phyloP scores from a whole-genome alignment of 495 filamentous ascomycete species.

The Rhypophila decipiens region DNA sequence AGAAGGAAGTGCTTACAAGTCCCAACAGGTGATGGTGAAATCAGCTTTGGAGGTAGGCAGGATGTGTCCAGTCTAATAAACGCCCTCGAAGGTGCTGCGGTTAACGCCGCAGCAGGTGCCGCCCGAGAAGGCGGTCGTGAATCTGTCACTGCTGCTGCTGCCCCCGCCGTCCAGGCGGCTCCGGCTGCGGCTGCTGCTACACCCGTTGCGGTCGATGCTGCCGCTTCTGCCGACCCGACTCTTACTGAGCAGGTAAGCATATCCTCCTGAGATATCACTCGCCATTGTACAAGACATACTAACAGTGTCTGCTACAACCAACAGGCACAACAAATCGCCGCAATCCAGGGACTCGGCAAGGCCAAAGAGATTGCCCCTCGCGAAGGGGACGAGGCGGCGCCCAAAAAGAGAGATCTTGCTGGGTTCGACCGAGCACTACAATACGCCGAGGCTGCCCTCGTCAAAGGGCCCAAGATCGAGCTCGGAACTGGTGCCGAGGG shows the following conservation, averaged over 20 bases:
- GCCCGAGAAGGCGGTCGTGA: too few relatives aligned
- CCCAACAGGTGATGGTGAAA: conserved; percentile 58
- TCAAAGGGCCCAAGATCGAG: conserved; percentile 39
- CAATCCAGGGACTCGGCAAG: conserved; percentile 45
- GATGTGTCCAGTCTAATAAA: conserved; percentile 44
- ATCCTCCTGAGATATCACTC: too few relatives aligned
- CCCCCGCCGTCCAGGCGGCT: conserved; percentile 8
- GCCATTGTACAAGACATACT: too few relatives aligned
- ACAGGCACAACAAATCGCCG: conserved; percentile 32
- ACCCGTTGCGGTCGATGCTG: conserved; percentile 8
- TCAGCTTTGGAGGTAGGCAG: conserved; percentile 50
- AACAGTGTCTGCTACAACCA: too few relatives aligned
- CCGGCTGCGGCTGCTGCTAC: conserved; percentile 1
- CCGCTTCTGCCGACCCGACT: conserved; percentile 28
- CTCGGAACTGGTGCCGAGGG: conserved; percentile 42
- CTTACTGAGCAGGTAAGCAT: conserved; percentile 31
- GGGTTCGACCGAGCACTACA: conserved; percentile 45
- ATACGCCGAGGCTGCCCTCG: conserved; percentile 39
- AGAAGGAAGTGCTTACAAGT: conserved; percentile 12
- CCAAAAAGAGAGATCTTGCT: conserved; percentile 33
- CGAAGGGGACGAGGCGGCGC: conserved; percentile 2
- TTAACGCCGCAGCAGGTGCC: conserved; percentile 33
- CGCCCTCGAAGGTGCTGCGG: conserved; percentile 44
- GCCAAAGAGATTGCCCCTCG: conserved; percentile 45
- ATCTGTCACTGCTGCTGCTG: conserved; percentile 14